phyloP scores from a whole-genome alignment of 2,329 filamentous ascomycete species.

The Fusarium sp. region DNA sequence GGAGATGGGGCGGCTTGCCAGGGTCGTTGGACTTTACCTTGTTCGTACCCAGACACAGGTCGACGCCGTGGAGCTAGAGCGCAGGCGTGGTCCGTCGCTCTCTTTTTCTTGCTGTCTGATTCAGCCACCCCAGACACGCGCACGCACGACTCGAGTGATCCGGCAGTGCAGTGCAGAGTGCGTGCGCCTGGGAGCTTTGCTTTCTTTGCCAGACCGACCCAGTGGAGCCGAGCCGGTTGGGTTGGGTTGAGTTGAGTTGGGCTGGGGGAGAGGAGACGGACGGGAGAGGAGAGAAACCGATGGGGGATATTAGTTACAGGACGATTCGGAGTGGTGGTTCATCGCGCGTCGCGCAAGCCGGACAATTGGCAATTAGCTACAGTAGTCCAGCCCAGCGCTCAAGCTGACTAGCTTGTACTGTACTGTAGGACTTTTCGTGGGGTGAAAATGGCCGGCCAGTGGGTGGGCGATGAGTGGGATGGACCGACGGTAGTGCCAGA shows the following conservation, averaged over 20 bases:
- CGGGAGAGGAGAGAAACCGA: background rate
- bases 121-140: conserved; percentile 40
- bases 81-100: conserved; percentile 26
- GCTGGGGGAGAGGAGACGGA: conserved; percentile 2
- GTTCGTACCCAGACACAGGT: conserved; percentile 29
- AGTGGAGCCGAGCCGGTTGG: conserved; percentile 34
- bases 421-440: conserved; percentile 3
- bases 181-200: background rate
- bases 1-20: conserved; percentile 40
- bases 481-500: background rate
- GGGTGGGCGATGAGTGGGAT: conserved; percentile 6
- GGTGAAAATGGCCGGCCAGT: background rate
- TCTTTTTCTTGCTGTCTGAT: conserved; percentile 34
- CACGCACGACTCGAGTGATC: conserved; percentile 35
- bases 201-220: conserved; percentile 19
- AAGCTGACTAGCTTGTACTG: background rate
- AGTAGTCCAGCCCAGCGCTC: background rate
- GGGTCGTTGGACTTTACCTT: conserved; percentile 38
- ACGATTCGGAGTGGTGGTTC: conserved; percentile 20
- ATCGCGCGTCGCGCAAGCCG: conserved; percentile 8
- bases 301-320: conserved; percentile 22
- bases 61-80: conserved; percentile 34
- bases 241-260: conserved; percentile 22
- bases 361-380: conserved; percentile 1
- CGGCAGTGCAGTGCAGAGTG: conserved; percentile 17